phyloP scores from a whole-genome alignment of 1,139 yeast genomes.

The Torulaspora globosa region DNA sequence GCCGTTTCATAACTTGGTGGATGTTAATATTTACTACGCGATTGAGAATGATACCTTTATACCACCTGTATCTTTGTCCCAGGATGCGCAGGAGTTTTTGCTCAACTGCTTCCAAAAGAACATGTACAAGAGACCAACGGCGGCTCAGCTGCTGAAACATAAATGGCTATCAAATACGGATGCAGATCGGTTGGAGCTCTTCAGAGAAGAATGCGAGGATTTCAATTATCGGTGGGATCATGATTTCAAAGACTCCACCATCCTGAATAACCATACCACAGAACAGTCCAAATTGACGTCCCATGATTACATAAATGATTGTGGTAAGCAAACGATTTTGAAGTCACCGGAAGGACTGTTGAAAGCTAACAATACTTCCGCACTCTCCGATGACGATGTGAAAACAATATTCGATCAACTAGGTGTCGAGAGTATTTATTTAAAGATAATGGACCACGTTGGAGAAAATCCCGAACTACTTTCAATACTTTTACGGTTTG shows the following conservation, averaged over 20 bases:
- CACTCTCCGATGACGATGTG: background rate
- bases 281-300: background rate
- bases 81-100: constrained; percentile 58
- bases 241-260: constrained; percentile 25
- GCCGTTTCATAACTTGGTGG: constrained; percentile 76
- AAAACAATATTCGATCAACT: constrained; percentile 7
- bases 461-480: constrained; percentile 1
- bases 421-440: constrained; percentile 2
- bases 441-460: constrained; percentile 1
- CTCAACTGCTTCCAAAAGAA: constrained; percentile 63
- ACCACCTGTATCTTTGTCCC: constrained; percentile 62
- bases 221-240: constrained; percentile 29
- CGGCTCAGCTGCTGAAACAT: constrained; percentile 29
- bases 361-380: background rate
- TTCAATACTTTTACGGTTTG: constrained; percentile 18
- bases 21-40: constrained; percentile 88
- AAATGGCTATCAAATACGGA: constrained; percentile 25
- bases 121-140: constrained; percentile 34
- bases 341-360: constrained; percentile 1
- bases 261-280: background rate
- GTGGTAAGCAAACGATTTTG: background rate
- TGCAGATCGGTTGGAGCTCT: constrained; percentile 18
- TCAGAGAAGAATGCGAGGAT: constrained; percentile 24
- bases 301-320: constrained; percentile 4
- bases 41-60: constrained; percentile 83